A percentile compares a stretch with the other conserved stretches of the same genome.
Conservation (phyloP, 176 grass and related monocot genomes). For the Stipa capillata region DNA sequence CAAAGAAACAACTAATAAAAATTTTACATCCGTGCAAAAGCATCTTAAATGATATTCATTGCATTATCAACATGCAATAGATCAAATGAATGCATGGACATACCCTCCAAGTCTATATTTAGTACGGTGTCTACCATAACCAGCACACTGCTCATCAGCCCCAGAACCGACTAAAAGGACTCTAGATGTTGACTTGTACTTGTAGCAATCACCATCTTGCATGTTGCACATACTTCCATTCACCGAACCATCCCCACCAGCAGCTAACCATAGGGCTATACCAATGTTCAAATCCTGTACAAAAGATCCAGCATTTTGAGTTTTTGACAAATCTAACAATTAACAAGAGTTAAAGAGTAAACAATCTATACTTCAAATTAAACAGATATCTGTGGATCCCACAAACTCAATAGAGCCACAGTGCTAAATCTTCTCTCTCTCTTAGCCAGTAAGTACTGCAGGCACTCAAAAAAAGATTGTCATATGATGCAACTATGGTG, state of each 20-base stretch:
- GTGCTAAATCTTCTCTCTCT: background rate
- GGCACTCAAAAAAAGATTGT: background rate
- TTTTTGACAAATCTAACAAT: slow-evolving; percentile 11
- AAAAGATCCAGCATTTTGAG: background rate
- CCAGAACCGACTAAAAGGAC: slow-evolving; percentile 86
- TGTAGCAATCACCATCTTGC: slow-evolving; percentile 36
- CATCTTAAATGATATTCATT: background rate
- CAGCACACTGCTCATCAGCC: slow-evolving; percentile 94
- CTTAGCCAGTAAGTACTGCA: background rate
- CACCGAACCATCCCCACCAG: slow-evolving; percentile 83
- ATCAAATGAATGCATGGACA: slow-evolving; percentile 6
- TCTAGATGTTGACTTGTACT: slow-evolving; percentile 65
- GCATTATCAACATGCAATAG: background rate
- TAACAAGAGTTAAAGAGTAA: background rate
- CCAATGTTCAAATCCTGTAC: slow-evolving; percentile 92
- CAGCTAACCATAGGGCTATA: slow-evolving; percentile 88
- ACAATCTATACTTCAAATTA: background rate
- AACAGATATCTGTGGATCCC: background rate
- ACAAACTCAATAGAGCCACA: background rate
- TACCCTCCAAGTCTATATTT: slow-evolving; percentile 94
- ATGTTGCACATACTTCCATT: slow-evolving; percentile 46
- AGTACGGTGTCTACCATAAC: slow-evolving; percentile 88
- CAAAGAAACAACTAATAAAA: background rate
- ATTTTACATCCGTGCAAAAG: background rate
- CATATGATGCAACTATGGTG: background rate